A percentile compares a stretch with the other conserved stretches of the same genome.
These are phyloP conservation scores for Diddensiella caesifluorescens DNA, from an alignment of 805 yeast genomes.

Conservation along the genomic window DNA sequence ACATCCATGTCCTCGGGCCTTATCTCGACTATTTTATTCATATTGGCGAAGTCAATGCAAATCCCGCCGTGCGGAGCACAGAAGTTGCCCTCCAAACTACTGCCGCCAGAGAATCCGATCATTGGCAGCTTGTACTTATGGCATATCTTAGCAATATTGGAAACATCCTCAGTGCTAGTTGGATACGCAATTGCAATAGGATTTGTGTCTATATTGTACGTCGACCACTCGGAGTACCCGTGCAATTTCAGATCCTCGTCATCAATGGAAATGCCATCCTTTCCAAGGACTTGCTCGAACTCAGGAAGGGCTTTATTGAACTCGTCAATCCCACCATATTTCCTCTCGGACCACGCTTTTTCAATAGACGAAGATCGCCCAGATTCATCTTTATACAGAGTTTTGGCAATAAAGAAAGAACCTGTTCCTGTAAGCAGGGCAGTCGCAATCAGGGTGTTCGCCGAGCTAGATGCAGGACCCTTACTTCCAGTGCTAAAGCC, in stretches of 20 bases:
- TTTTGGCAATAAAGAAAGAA: conserved; percentile 4
- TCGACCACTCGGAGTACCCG: conserved; percentile 29
- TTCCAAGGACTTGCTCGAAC: conserved; percentile 45
- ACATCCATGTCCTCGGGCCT: conserved; percentile 65
- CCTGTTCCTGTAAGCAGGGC: conserved; percentile 4
- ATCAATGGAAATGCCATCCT: conserved; percentile 40
- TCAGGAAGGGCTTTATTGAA: conserved; percentile 45
- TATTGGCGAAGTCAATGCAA: conserved; percentile 51
- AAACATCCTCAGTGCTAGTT: conserved; percentile 59
- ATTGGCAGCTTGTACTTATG: conserved; percentile 60
- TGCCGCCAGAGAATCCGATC: conserved; percentile 74
- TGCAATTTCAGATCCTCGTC: conserved; percentile 26
- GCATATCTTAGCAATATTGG: conserved; percentile 55
- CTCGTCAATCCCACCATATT: conserved; percentile 29
- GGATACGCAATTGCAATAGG: conserved; percentile 62
- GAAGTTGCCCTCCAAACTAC: conserved; percentile 79
- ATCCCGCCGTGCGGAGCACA: conserved; percentile 63
- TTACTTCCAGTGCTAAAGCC: no score
- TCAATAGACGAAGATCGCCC: conserved; percentile 9
- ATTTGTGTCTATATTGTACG: conserved; percentile 24
- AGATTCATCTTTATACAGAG: neutral
- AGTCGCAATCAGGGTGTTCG: neutral
- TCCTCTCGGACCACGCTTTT: conserved; percentile 4
- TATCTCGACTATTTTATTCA: conserved; percentile 53
- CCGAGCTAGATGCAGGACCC: neutral